These are phyloP conservation scores for Penicillium cinerascens DNA, from an alignment of 495 filamentous ascomycete genomes.

Conservation along the genomic window DNA sequence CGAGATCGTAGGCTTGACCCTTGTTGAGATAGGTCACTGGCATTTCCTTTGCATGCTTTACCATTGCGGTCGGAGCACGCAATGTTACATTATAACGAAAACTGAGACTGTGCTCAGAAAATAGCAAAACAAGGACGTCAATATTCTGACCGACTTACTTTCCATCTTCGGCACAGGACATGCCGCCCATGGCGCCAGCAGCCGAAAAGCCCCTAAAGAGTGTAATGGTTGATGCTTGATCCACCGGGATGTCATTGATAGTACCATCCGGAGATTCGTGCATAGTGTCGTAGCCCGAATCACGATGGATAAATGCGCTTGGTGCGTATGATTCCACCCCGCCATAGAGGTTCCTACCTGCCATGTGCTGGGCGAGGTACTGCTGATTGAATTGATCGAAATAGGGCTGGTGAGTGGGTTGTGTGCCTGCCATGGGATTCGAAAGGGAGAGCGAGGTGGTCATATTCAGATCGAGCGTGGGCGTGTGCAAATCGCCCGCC, in stretches of 20 bases:
- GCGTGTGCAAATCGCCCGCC: slow-evolving; percentile 88
- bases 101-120: too few relatives aligned
- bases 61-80: slow-evolving; percentile 93
- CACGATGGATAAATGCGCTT: slow-evolving; percentile 67
- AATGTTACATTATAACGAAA: slow-evolving; percentile 90
- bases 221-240: slow-evolving; percentile 26
- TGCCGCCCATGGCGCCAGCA: slow-evolving; percentile 6
- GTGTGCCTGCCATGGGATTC: slow-evolving; percentile 56
- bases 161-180: slow-evolving; percentile 37
- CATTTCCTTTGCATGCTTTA: slow-evolving; percentile 77
- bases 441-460: slow-evolving; percentile 83
- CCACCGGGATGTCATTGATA: slow-evolving; percentile 47
- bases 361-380: slow-evolving; percentile 64
- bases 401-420: slow-evolving; percentile 13
- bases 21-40: slow-evolving; percentile 95
- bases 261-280: slow-evolving; percentile 61
- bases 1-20: slow-evolving; percentile 82
- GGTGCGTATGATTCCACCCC: slow-evolving; percentile 69
- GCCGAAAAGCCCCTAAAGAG: slow-evolving; percentile 22
- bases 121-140: slow-evolving; percentile 26
- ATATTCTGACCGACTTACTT: slow-evolving; percentile 35
- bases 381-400: slow-evolving; percentile 60
- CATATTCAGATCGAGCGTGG: slow-evolving; percentile 67
- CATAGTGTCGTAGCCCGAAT: slow-evolving; percentile 73
- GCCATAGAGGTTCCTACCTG: slow-evolving; percentile 70